Evolutionary conservation across 2,329 filamentous ascomycete genomes (phyloP).

Genomic region (Penicillium sp.): DNA sequence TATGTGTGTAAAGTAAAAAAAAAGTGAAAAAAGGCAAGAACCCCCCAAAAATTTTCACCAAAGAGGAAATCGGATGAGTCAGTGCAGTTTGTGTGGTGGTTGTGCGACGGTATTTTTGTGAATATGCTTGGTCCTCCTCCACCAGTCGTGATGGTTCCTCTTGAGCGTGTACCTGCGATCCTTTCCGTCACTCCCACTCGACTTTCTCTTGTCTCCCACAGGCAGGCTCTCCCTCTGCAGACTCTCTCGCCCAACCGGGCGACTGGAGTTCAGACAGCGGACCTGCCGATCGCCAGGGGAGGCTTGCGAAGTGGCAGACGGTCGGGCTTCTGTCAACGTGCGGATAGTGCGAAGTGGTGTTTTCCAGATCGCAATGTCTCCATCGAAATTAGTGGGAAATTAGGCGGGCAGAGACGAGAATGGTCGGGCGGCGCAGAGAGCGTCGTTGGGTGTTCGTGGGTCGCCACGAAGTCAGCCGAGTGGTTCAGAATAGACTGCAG

Average conservation of each 20-base stretch:
- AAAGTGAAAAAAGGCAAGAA: background rate
- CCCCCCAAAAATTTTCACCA: background rate
- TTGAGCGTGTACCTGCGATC: no score
- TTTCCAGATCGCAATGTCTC: conserved; percentile 38
- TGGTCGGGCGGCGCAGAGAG: conserved; percentile 20
- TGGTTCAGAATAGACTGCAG: conserved; percentile 26
- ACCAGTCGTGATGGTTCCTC: background rate
- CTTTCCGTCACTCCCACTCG: no score
- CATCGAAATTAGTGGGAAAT: conserved; percentile 35
- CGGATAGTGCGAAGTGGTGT: conserved; percentile 30
- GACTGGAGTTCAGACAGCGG: conserved; percentile 22
- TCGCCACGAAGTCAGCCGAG: conserved; percentile 14
- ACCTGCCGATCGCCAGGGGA: conserved; percentile 34
- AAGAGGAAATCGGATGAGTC: conserved; percentile 10
- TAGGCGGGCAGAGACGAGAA: conserved; percentile 16
- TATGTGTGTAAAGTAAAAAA: background rate
- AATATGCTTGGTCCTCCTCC: background rate
- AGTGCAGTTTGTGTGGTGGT: conserved; percentile 1
- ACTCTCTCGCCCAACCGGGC: conserved; percentile 12
- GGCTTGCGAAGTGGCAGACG: conserved; percentile 29
- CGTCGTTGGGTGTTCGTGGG: conserved; percentile 22
- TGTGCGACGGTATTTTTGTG: background rate
- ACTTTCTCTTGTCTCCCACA: no score
- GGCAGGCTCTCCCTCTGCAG: conserved; percentile 22
- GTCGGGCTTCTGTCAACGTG: conserved; percentile 38